A percentile compares a stretch with the other conserved stretches of the same genome.
Conservation (phyloP, 495 filamentous ascomycete genomes). For the Tuber borchii region DNA sequence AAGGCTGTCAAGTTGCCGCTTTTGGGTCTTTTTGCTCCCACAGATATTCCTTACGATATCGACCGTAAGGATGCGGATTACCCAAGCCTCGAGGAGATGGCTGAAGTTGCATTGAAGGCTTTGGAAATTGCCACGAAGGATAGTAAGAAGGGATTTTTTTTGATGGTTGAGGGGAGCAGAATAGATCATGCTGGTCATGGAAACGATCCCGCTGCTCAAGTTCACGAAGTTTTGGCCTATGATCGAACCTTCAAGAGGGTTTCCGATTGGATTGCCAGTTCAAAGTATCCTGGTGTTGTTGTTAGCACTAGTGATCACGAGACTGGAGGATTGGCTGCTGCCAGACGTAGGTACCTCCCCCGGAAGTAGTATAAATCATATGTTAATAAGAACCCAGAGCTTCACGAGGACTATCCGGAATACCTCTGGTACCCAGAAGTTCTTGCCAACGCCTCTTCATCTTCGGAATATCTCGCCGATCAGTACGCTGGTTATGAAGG, state of each 20-base stretch:
- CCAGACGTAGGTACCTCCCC: conserved; percentile 55
- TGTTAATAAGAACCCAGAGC: conserved; percentile 45
- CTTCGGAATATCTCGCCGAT: conserved; percentile 59
- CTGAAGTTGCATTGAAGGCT: conserved; percentile 67
- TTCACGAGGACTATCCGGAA: conserved; percentile 59
- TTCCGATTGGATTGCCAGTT: conserved; percentile 72
- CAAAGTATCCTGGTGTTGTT: conserved; percentile 65
- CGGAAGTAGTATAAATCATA: background rate
- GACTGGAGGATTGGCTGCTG: conserved; percentile 77
- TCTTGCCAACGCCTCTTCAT: conserved; percentile 73
- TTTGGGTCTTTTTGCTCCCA: conserved; percentile 75
- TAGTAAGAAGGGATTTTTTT: conserved; percentile 88
- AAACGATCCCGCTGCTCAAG: conserved; percentile 93
- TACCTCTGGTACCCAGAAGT: conserved; percentile 84
- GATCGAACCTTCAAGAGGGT: conserved; percentile 78
- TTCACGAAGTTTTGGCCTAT: conserved; percentile 87
- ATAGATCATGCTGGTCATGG: conserved; percentile 95
- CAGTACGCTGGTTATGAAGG: conserved; percentile 52
- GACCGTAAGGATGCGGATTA: conserved; percentile 76
- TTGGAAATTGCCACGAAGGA: conserved; percentile 76
- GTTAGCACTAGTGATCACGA: conserved; percentile 92
- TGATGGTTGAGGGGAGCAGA: conserved; percentile 94
- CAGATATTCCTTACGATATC: conserved; percentile 85
- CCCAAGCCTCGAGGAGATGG: conserved; percentile 88
- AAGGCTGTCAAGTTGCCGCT: conserved; percentile 68